Base-by-base conservation (phyloP, 495 filamentous ascomycete species). In the Penicillium odoratum region DNA sequence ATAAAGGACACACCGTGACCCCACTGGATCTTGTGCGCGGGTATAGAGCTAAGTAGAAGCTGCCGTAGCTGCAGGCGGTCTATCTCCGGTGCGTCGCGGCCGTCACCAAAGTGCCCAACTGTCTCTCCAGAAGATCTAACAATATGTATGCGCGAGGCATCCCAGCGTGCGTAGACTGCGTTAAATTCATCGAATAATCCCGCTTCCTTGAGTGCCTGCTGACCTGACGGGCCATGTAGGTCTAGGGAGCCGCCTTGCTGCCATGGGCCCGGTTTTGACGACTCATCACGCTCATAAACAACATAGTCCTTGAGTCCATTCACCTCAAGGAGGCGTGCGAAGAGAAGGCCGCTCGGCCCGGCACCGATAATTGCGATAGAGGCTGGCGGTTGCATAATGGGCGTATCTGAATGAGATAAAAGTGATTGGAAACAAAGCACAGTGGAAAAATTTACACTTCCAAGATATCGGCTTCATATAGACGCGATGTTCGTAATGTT, bases 331-430 rank as follows among this genome's bases (percentile, higher is more conserved):
- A 85, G 71, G 31, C 74, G 70, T 9, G 82, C 82, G 18, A 86
- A 73, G 25, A 77, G 75, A 21, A 81, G 72, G 34, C 84, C 82
- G 11, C 71, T 73, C 21, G 81, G 83, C 0, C 82, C 84, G 43
- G 68, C 81, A 52, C 82, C 81, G 31, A 83, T 71, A 57, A 84
- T 82, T n/a, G 81, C 81, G 47, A 85, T 80, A 31, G 45, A 66
- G 31, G 31, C 7, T 33, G 31, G 10, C 31, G 31, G 0, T 8
- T 7, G 31, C 31, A 33, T 33, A 5, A 5, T 10, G 7, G 7
- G 31, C 31, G 31, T 33, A 33, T 33, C 5, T 33, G 31, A 33
- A 33, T 5, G 0, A 33, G 31, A 33, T 5, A 33, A 5, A 1
- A 33, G 5, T 33, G 31, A 7, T 8, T 7, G 5, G 31, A 33